Percentiles rank a stretch among this genome's conserved stretches.
These are phyloP conservation scores for Diplotaxis tenuifolia DNA, from an alignment of 345 rosid genomes.

Conservation along the genomic window DNA sequence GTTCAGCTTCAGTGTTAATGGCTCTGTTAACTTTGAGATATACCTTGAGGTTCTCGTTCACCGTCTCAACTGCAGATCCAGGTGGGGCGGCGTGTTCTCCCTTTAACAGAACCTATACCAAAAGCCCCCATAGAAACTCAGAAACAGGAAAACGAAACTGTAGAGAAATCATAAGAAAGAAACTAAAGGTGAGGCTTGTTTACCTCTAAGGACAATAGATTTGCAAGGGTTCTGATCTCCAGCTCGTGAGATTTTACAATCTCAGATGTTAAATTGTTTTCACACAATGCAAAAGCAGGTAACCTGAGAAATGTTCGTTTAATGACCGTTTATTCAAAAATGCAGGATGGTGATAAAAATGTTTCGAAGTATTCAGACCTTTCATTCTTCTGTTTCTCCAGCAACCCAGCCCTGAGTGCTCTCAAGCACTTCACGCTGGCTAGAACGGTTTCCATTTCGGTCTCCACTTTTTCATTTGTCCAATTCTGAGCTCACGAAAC, in stretches of 20 bases:
- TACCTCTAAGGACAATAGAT: background rate
- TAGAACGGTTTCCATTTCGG: background rate
- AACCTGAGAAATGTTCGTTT: background rate
- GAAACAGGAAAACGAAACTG: background rate
- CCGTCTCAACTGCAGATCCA: constrained; percentile 71
- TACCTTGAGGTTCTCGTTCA: constrained; percentile 73
- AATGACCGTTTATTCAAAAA: background rate
- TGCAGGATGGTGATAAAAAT: background rate
- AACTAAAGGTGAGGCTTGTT: background rate
- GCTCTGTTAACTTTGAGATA: constrained; percentile 70
- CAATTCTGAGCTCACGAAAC: background rate
- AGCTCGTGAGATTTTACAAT: background rate
- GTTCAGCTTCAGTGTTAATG: constrained; percentile 59
- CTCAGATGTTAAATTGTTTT: background rate
- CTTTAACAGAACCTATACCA: constrained; percentile 56
- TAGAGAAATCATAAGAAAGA: background rate
- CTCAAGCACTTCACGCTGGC: background rate
- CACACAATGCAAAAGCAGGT: background rate
- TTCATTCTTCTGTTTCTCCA: background rate
- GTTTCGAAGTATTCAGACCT: background rate
- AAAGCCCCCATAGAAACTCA: background rate
- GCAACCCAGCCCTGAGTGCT: background rate
- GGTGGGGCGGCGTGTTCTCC: constrained; percentile 65
- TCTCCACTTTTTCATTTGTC: background rate
- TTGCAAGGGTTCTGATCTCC: background rate